These are phyloP conservation scores for sunflower (Helianthus annuus) DNA, from an alignment of 129 eudicot genomes.

Conservation along the genomic window DNA sequence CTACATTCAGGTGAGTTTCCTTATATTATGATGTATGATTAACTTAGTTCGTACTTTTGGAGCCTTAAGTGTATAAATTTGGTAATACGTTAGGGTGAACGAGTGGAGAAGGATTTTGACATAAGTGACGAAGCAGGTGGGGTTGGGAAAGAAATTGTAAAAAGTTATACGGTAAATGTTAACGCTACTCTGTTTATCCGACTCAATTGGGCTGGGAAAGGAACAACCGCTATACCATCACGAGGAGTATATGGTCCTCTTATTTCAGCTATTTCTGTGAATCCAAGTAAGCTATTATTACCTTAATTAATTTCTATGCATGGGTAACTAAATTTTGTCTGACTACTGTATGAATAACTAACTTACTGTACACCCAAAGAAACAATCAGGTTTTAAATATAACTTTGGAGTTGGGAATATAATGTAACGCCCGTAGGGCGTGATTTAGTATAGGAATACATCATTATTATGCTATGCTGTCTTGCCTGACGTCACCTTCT, in stretches of 20 bases:
- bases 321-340: no score
- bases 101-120: slow-evolving; percentile 65
- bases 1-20: slow-evolving; percentile 56
- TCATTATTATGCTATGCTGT: no score
- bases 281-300: slow-evolving; percentile 46
- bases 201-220: slow-evolving; percentile 78
- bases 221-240: slow-evolving; percentile 54
- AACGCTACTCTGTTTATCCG: slow-evolving; percentile 55
- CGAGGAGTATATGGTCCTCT: slow-evolving; percentile 85
- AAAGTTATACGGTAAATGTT: slow-evolving; percentile 35
- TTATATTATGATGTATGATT: no score
- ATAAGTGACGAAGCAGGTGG: slow-evolving; percentile 68
- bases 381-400: no score
- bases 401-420: no score
- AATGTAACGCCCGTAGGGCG: no score
- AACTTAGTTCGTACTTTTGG: no score
- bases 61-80: not conserved
- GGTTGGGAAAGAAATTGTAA: slow-evolving; percentile 42
- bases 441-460: no score
- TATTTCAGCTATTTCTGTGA: slow-evolving; percentile 74
- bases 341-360: no score
- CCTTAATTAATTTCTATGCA: not conserved
- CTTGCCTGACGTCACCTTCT: no score
- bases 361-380: no score
- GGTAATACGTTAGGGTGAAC: slow-evolving; percentile 42